These are phyloP conservation scores for Parastagonospora nodorum DNA, from an alignment of 2,329 filamentous ascomycete species.

Conservation along the genomic window DNA sequence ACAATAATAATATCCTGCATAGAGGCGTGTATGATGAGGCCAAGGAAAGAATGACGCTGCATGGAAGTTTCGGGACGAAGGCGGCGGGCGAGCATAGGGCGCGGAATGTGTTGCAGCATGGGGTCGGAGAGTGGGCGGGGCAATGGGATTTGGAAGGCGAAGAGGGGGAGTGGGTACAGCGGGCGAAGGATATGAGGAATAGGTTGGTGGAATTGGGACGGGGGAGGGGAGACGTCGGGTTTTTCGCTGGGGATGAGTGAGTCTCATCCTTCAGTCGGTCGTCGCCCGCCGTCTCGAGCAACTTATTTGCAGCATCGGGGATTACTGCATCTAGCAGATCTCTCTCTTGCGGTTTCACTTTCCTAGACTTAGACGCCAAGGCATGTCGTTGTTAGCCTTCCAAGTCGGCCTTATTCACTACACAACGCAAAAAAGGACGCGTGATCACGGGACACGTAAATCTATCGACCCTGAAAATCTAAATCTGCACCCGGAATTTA, in stretches of 20 bases:
- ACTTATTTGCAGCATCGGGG: too few species aligned
- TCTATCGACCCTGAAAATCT: too few species aligned
- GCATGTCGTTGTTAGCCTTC: too few species aligned
- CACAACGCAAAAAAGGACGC: too few species aligned
- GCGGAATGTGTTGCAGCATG: conserved; percentile 77
- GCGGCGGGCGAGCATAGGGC: conserved; percentile 62
- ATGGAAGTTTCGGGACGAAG: conserved; percentile 71
- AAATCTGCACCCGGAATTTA: too few species aligned
- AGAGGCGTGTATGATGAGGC: conserved; percentile 66
- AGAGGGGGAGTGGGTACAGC: conserved; percentile 59
- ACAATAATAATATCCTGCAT: conserved; percentile 88
- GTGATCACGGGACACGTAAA: too few species aligned
- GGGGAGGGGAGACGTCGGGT: conserved; percentile 67
- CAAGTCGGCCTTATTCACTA: too few species aligned
- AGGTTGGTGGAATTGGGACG: conserved; percentile 66
- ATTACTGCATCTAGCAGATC: too few species aligned
- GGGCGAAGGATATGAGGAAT: conserved; percentile 68
- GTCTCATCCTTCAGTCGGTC: neutral
- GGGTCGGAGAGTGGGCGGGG: conserved; percentile 69
- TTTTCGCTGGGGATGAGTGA: conserved; percentile 44
- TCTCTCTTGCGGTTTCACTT: too few species aligned
- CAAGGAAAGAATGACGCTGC: conserved; percentile 71
- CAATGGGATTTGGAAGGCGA: conserved; percentile 62
- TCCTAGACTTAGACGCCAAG: too few species aligned
- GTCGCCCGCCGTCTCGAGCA: neutral